These are phyloP conservation scores for Hygrophorus pudorinus DNA, from an alignment of 768 basidiomycete species.

Conservation along the genomic window DNA sequence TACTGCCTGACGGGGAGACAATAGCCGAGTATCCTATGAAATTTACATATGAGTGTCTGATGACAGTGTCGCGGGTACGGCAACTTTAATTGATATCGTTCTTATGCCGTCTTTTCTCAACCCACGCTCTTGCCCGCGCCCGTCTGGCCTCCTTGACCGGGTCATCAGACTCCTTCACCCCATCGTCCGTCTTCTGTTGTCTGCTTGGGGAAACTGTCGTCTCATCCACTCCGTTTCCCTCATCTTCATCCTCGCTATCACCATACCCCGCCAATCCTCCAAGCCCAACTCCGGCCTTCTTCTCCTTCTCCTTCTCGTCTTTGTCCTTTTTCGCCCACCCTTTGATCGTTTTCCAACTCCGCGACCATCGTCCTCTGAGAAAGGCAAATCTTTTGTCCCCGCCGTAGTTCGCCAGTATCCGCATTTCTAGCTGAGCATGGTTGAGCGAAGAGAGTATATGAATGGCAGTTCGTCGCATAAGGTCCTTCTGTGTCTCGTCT, in stretches of 20 bases:
- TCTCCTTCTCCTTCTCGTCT: constrained; percentile 16
- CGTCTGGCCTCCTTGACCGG: too few species aligned
- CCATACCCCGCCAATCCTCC: constrained; percentile 52
- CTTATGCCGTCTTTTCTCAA: too few species aligned
- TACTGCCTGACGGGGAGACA: too few species aligned
- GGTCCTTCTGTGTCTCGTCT: constrained; percentile 43
- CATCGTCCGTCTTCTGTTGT: too few species aligned
- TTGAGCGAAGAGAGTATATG: constrained; percentile 67
- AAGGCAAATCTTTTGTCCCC: constrained; percentile 73
- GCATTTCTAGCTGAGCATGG: constrained; percentile 74
- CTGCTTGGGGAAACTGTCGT: not conserved
- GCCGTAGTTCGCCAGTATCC: constrained; percentile 82
- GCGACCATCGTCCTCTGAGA: constrained; percentile 65
- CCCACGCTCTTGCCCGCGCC: too few species aligned
- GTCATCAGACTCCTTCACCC: too few species aligned
- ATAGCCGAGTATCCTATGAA: too few species aligned
- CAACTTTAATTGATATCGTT: too few species aligned
- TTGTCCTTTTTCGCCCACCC: constrained; percentile 29
- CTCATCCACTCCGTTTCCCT: constrained; percentile 13
- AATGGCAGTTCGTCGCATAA: constrained; percentile 68
- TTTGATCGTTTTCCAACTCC: constrained; percentile 51
- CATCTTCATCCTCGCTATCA: constrained; percentile 40
- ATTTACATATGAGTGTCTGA: too few species aligned
- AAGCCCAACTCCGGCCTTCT: constrained; percentile 20
- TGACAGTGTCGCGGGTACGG: too few species aligned